A percentile compares a stretch with the other conserved stretches of the same genome.
phyloP scores from a whole-genome alignment of 176 grass and related monocot genomes.

The Juncus effusus region DNA sequence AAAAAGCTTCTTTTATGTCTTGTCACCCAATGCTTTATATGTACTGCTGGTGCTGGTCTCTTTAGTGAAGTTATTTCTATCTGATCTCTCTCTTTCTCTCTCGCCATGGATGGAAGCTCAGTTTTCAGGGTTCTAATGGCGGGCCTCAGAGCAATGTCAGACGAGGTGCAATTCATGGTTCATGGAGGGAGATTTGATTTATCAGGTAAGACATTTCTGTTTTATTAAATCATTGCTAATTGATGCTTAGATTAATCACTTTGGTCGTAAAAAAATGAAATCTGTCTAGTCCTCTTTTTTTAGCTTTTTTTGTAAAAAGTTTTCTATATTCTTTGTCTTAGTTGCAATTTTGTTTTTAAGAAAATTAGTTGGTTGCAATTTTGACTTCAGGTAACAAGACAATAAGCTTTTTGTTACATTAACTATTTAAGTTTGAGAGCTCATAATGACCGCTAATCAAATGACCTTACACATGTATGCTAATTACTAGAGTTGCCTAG shows the following conservation, averaged over 20 bases:
- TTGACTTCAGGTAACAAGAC: too few relatives aligned
- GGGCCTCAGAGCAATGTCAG: neutral
- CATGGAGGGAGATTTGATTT: slow-evolving; percentile 4
- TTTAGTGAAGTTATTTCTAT: neutral
- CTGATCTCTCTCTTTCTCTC: slow-evolving; percentile 13
- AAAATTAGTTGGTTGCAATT: too few relatives aligned
- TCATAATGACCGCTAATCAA: too few relatives aligned
- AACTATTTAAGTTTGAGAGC: too few relatives aligned
- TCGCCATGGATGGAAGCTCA: neutral
- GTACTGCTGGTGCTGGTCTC: neutral
- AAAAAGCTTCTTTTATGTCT: slow-evolving; percentile 11
- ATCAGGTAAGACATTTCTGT: slow-evolving; percentile 26
- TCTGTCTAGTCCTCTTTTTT: too few relatives aligned
- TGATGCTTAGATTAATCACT: neutral
- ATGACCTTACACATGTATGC: too few relatives aligned
- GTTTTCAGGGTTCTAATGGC: slow-evolving; percentile 2
- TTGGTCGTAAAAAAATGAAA: neutral
- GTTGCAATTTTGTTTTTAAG: too few relatives aligned
- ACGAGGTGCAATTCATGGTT: slow-evolving; percentile 4
- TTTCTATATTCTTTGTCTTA: too few relatives aligned
- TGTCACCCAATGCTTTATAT: slow-evolving; percentile 18
- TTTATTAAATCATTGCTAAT: too few relatives aligned
- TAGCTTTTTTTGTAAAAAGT: too few relatives aligned
- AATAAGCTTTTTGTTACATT: too few relatives aligned
- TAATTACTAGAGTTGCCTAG: too few relatives aligned